phyloP scores from a whole-genome alignment of 2,329 filamentous ascomycete genomes.

The Remersonia thermophila region DNA sequence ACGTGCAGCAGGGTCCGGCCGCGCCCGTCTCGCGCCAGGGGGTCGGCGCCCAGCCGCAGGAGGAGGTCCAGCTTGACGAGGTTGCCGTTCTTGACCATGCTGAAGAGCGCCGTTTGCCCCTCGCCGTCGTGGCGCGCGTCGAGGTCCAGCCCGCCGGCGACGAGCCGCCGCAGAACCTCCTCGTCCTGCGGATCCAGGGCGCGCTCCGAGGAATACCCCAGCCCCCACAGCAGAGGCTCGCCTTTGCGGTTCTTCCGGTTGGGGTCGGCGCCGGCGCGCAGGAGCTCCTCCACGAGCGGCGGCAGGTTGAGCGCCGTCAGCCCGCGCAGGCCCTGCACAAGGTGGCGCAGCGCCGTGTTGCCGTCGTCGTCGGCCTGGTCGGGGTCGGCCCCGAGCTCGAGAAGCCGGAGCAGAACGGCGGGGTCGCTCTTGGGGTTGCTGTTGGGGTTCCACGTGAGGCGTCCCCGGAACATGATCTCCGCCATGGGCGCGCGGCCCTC shows the following conservation, averaged over 20 bases:
- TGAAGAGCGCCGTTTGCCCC: neutral
- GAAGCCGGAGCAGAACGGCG: neutral
- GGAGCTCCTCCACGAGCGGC: neutral
- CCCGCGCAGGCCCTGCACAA: neutral
- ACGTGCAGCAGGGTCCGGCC: too few relatives aligned
- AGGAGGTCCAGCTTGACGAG: neutral
- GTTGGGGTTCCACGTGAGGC: too few relatives aligned
- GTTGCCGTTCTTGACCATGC: neutral
- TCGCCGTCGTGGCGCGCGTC: neutral
- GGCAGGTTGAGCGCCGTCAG: neutral
- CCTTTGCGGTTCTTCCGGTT: conserved; percentile 1
- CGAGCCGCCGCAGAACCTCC: neutral
- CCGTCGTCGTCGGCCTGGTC: neutral
- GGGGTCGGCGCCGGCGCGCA: neutral
- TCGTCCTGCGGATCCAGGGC: neutral
- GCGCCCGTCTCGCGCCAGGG: too few relatives aligned
- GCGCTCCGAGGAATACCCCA: too few relatives aligned
- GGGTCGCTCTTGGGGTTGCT: neutral
- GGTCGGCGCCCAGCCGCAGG: conserved; percentile 1
- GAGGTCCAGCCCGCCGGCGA: conserved; percentile 3
- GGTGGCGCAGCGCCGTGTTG: conserved; percentile 1
- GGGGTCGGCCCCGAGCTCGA: conserved; percentile 2
- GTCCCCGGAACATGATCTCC: neutral
- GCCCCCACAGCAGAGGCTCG: neutral
- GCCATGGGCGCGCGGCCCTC: neutral